Evolutionary conservation across 1,284 basidiomycete genomes (phyloP), one percentile per base, ranked within the genome.

Genomic region (Ustilago loliicola): DNA sequence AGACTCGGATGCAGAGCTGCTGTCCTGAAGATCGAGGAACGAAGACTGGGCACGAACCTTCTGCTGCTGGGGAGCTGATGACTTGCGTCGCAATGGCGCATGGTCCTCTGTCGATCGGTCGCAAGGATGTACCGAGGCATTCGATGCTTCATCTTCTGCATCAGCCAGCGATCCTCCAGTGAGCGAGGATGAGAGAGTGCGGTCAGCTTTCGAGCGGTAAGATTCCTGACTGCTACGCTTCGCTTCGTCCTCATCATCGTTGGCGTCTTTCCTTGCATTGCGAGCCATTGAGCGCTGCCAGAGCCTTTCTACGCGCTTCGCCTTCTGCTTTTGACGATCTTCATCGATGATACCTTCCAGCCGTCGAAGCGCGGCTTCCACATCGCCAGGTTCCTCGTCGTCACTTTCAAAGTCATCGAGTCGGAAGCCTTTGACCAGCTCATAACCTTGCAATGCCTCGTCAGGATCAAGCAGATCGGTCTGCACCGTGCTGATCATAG

Each of bases 271-370:
- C 19, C 34, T 53, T 6, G 70, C 70, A 30, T 78, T 78, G 30
- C 71, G 67, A 32, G 71, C 76, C 58, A 75, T 48, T 2, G 77
- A 79, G 13, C 78, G 66, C 60, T 78, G 67, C 78, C 75, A 84
- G 25, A 83, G 58, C 25, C 58, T 48, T 55, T 84, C 81, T 19
- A 83, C 83, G 8, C 76, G 61, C 19, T 72, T 68, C 2, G 79
- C 77, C 57, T 75, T 72, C 30, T 64, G 63, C 50, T 66, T 65
- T 34, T 81, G 80, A 50, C 83, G 81, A 45, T 80, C 82, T 40
- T 83, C 73, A 53, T 84, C 83, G 34, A 84, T 82, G 66, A 83
- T 68, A 29, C 83, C 83, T 58, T 84, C 83, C 6, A 84, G 65
- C 27, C 82, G 60, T 25, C 78, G 74, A 34, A 84, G 61, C 3